Evolutionary conservation across 1,284 basidiomycete species (phyloP), one percentile per base, ranked within the genome.

Genomic region (Naganishia sp.): DNA sequence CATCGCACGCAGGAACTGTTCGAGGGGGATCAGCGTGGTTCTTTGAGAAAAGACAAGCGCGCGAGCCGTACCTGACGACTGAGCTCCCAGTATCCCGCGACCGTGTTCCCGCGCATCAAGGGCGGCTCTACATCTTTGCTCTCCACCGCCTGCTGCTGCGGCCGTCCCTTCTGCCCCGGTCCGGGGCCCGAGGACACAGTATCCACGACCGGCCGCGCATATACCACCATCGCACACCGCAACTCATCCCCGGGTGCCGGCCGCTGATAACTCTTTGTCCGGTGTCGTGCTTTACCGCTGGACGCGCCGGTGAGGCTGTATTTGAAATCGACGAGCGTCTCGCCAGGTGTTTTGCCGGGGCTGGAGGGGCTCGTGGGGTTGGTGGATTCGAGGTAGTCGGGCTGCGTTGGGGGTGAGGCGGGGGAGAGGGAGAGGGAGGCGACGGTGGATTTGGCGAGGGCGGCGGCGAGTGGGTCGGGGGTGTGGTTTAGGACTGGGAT

Each of bases 101-200:
- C 80, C n/a, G 86, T 92, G 75, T 96, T 95, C 2, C 89, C 87
- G 39, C 94, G 85, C 42, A 88, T 85, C 3, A 90, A 84, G 11
- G 58, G 50, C n/a, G 57, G 46, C 39, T 61, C 63, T 21, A 35
- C 32, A 41, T 65, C 49, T 61, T 74, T 72, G 50, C 66, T 52
- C 67, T 67, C 45, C 66, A 68, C 46, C 71, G 68, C 11, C 55
- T 46, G 45, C 28, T 66, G 65, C 43, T 53, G 61, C 35, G 7
- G 35, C 35, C 52, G 31, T 46, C 56, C 55, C 53, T 58, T 49
- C 21, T 60, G 49, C 7, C 35, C 60, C 32, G 31, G 61, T n/a
- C 35, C 10, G 3, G 31, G 10, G n/a, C 15, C 35, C 11, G 42
- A 53, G 7, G 35, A 23, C 21, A 32, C 28, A 13, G 39, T 21